Evolutionary conservation across 192 early-diverging fungal species (phyloP).

Genomic region (Gaertneriomyces semiglobifer): DNA sequence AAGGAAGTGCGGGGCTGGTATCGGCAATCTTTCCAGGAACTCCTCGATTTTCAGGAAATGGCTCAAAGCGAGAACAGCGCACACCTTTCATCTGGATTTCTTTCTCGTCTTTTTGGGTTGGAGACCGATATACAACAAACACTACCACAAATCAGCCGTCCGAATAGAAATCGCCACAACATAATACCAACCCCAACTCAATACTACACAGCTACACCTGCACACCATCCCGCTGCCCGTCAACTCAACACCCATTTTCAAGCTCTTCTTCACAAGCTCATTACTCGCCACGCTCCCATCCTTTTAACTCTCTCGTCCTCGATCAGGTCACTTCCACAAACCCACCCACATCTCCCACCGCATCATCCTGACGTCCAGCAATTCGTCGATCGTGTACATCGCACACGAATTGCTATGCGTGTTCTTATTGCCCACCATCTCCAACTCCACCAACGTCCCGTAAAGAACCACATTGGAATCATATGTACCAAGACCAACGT

Average conservation of each 20-base stretch:
- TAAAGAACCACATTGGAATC: slow-evolving; percentile 76
- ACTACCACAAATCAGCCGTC: too few species aligned
- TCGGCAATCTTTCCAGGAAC: slow-evolving; percentile 76
- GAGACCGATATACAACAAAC: too few species aligned
- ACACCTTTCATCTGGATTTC: too few species aligned
- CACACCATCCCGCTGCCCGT: neutral
- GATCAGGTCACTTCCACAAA: neutral
- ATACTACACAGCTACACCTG: too few species aligned
- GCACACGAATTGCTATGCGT: slow-evolving; percentile 89
- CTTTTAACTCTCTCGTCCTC: slow-evolving; percentile 30
- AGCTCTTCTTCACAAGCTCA: slow-evolving; percentile 74
- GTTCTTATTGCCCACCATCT: slow-evolving; percentile 79
- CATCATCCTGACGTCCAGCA: slow-evolving; percentile 67
- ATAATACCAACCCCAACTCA: too few species aligned
- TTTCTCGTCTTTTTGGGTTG: too few species aligned
- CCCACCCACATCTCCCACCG: slow-evolving; percentile 18
- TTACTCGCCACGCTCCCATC: slow-evolving; percentile 76
- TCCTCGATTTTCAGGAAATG: slow-evolving; percentile 48
- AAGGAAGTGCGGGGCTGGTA: slow-evolving; percentile 88
- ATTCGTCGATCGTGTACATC: slow-evolving; percentile 90
- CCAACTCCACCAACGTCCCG: slow-evolving; percentile 17
- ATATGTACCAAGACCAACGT: slow-evolving; percentile 84
- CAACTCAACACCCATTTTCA: slow-evolving; percentile 10
- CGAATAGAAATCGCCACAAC: too few species aligned
- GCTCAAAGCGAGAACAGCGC: too few species aligned